These are phyloP conservation scores for Alternaria rosae DNA, from an alignment of 2,329 filamentous ascomycete species.

Conservation along the genomic window DNA sequence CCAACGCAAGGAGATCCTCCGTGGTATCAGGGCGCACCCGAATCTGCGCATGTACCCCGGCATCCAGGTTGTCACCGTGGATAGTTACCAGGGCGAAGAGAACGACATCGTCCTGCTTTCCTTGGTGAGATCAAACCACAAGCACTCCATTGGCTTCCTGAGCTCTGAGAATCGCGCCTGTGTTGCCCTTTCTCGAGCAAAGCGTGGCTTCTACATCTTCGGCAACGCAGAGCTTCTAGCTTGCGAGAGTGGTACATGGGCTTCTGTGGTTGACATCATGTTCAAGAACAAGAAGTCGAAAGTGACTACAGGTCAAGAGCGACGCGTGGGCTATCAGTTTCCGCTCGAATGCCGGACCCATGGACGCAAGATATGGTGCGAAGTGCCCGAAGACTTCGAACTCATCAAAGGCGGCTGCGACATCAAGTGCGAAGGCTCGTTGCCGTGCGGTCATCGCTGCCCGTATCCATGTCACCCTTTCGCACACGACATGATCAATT, in stretches of 20 bases:
- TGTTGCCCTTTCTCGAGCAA: slow-evolving; percentile 73
- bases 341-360: slow-evolving; percentile 72
- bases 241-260: slow-evolving; percentile 59
- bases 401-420: slow-evolving; percentile 43
- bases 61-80: slow-evolving; percentile 78
- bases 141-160: slow-evolving; percentile 74
- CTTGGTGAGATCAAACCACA: slow-evolving; percentile 73
- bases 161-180: slow-evolving; percentile 69
- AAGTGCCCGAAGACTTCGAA: slow-evolving; percentile 40
- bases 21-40: slow-evolving; percentile 53
- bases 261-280: slow-evolving; percentile 59
- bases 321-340: slow-evolving; percentile 60
- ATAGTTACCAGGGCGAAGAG: slow-evolving; percentile 86
- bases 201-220: slow-evolving; percentile 82
- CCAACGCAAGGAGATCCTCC: slow-evolving; percentile 72
- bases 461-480: slow-evolving; percentile 39
- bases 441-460: slow-evolving; percentile 47
- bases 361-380: slow-evolving; percentile 59
- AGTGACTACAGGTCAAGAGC: slow-evolving; percentile 25
- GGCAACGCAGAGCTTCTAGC: slow-evolving; percentile 71
- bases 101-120: slow-evolving; percentile 85
- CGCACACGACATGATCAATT: slow-evolving; percentile 39
- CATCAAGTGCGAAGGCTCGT: slow-evolving; percentile 29
- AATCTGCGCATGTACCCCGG: slow-evolving; percentile 45
- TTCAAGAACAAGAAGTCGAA: slow-evolving; percentile 47